phyloP scores from a whole-genome alignment of 495 filamentous ascomycete genomes.

The Xeromyces bisporus region DNA sequence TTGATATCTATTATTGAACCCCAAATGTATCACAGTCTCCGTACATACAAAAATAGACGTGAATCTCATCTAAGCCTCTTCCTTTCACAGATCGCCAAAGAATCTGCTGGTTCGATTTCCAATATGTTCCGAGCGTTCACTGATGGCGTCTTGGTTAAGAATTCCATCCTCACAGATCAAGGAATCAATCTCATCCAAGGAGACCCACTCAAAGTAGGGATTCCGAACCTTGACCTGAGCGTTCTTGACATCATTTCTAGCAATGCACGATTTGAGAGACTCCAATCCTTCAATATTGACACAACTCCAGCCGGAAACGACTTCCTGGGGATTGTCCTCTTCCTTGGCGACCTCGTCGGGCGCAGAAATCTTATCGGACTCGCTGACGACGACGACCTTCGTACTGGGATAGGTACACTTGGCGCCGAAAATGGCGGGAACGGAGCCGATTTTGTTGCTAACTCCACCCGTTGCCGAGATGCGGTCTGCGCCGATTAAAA shows the following conservation, averaged over 20 bases:
- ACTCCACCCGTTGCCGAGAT: slow-evolving; percentile 36
- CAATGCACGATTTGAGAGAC: slow-evolving; percentile 6
- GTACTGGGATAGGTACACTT: slow-evolving; percentile 22
- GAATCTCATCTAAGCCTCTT: not conserved
- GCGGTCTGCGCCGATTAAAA: slow-evolving; percentile 47
- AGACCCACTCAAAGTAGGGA: slow-evolving; percentile 51
- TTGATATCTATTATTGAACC: too few relatives aligned
- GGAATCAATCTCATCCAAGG: slow-evolving; percentile 30
- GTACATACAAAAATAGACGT: not conserved
- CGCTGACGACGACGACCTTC: slow-evolving; percentile 37
- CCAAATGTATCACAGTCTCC: too few relatives aligned
- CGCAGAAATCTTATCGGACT: slow-evolving; percentile 42
- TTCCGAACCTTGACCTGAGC: slow-evolving; percentile 32
- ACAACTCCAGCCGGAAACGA: slow-evolving; percentile 29
- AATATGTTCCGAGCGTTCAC: slow-evolving; percentile 12
- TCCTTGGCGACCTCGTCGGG: slow-evolving; percentile 21
- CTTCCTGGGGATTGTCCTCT: slow-evolving; percentile 31
- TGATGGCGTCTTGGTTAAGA: slow-evolving; percentile 14
- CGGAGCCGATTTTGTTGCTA: slow-evolving; percentile 49
- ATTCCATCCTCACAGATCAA: slow-evolving; percentile 39
- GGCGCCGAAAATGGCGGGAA: slow-evolving; percentile 36
- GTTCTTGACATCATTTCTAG: not conserved
- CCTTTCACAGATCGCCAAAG: slow-evolving; percentile 16
- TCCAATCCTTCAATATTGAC: slow-evolving; percentile 11
- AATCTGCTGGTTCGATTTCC: slow-evolving; percentile 13